Evolutionary conservation across 768 basidiomycete species (phyloP).

Genomic region (Lactarius tabidus): DNA sequence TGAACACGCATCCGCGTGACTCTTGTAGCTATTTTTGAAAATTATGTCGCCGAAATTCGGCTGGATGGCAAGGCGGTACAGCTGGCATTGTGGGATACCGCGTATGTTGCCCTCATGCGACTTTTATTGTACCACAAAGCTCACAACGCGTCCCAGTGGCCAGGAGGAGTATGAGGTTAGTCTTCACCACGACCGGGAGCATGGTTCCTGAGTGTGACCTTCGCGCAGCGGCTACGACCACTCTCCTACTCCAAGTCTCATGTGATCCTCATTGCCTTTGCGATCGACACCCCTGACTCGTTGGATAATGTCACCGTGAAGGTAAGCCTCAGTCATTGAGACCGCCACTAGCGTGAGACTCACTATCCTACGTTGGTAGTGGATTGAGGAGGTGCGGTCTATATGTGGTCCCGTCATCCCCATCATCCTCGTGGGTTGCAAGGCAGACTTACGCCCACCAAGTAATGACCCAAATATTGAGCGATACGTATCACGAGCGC

Average conservation of each 20-base stretch:
- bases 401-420: conserved; percentile 93
- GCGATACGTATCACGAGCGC: conserved; percentile 66
- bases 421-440: conserved; percentile 94
- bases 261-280: conserved; percentile 96
- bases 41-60: conserved; percentile 97
- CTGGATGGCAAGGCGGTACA: conserved; percentile 98
- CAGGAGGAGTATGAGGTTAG: conserved; percentile 97
- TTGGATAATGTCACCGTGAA: conserved; percentile 94
- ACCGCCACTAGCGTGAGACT: not conserved
- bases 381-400: conserved; percentile 97
- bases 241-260: conserved; percentile 98
- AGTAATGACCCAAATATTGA: conserved; percentile 42
- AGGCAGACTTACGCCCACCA: conserved; percentile 82
- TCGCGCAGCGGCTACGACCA: conserved; percentile 76
- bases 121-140: not conserved
- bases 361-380: conserved; percentile 44
- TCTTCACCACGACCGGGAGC: not conserved
- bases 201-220: conserved; percentile 12
- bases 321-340: conserved; percentile 39
- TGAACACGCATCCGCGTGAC: conserved; percentile 1
- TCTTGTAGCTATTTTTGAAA: conserved; percentile 88
- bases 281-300: conserved; percentile 94
- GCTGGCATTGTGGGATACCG: conserved; percentile 97
- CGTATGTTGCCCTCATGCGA: conserved; percentile 53
- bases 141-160: conserved; percentile 51